Evolutionary conservation across 805 yeast genomes (phyloP).

Genomic region (Dipodascopsis uninucleata): DNA sequence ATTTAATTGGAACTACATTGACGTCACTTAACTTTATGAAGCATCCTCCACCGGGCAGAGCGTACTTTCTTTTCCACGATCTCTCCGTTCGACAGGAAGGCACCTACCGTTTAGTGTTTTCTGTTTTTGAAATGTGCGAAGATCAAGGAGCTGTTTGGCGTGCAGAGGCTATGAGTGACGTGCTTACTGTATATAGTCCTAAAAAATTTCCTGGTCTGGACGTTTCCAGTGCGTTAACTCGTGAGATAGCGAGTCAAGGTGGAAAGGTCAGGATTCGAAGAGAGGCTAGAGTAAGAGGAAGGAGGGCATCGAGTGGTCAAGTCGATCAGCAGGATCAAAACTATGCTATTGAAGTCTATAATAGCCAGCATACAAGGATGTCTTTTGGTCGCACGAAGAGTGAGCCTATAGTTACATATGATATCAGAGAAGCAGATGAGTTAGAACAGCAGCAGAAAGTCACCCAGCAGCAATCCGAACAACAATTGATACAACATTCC

Average conservation of each 20-base stretch:
- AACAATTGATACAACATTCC: not conserved
- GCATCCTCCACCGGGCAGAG: slow-evolving; percentile 33
- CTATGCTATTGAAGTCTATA: not conserved
- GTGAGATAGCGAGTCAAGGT: slow-evolving; percentile 35
- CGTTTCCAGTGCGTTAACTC: slow-evolving; percentile 33
- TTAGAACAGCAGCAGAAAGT: not conserved
- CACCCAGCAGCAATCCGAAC: slow-evolving; percentile 8
- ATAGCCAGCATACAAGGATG: not conserved
- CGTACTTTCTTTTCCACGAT: slow-evolving; percentile 36
- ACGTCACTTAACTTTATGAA: slow-evolving; percentile 24
- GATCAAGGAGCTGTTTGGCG: slow-evolving; percentile 24
- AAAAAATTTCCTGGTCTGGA: slow-evolving; percentile 38
- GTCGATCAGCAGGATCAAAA: slow-evolving; percentile 3
- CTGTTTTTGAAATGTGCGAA: slow-evolving; percentile 32
- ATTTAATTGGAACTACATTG: slow-evolving; percentile 22
- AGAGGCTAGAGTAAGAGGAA: slow-evolving; percentile 27
- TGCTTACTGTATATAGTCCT: slow-evolving; percentile 35
- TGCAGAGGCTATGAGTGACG: slow-evolving; percentile 28
- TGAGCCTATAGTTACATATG: not conserved
- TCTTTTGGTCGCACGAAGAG: not conserved
- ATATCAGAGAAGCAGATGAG: not conserved
- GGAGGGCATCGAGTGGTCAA: slow-evolving; percentile 1
- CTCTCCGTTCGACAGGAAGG: slow-evolving; percentile 38
- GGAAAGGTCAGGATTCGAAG: slow-evolving; percentile 34
- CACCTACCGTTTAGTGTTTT: slow-evolving; percentile 32